Percentiles rank a stretch among this genome's conserved stretches.
phyloP scores from a whole-genome alignment of 305 asterid genomes.

The Solanum aculeatissimum region DNA sequence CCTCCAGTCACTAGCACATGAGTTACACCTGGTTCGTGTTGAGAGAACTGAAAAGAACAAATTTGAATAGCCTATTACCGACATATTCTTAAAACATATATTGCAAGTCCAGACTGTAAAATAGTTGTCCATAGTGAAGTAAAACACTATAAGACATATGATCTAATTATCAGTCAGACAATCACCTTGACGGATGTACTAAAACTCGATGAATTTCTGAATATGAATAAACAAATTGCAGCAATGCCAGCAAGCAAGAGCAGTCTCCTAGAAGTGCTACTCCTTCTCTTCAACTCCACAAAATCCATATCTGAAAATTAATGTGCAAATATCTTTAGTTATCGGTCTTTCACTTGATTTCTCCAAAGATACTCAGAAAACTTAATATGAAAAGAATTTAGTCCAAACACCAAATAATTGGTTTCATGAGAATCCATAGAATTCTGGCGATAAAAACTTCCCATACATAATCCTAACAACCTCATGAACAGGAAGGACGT shows the following conservation, averaged over 20 bases:
- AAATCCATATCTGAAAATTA: constrained; percentile 54
- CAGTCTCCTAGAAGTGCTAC: constrained; percentile 40
- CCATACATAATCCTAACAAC: not conserved
- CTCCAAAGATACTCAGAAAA: not conserved
- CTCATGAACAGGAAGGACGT: not conserved
- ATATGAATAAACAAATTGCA: constrained; percentile 36
- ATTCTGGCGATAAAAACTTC: not conserved
- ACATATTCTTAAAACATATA: not conserved
- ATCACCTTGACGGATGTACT: constrained; percentile 46
- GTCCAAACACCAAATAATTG: not conserved
- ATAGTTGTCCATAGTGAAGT: not conserved
- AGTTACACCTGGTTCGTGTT: constrained; percentile 65
- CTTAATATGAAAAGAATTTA: not conserved
- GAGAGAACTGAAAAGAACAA: constrained; percentile 38
- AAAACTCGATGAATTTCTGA: constrained; percentile 26
- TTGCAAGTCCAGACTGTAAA: not conserved
- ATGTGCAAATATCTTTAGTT: not conserved
- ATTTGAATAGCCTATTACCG: not conserved
- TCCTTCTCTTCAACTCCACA: constrained; percentile 41
- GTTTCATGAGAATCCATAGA: not conserved
- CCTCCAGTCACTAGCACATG: constrained; percentile 91
- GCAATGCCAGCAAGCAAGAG: constrained; percentile 54
- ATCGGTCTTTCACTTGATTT: not conserved
- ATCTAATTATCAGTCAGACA: not conserved
- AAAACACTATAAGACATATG: not conserved